These are phyloP conservation scores for Sarocladium oryzae DNA, from an alignment of 2,329 filamentous ascomycete genomes.

Conservation along the genomic window DNA sequence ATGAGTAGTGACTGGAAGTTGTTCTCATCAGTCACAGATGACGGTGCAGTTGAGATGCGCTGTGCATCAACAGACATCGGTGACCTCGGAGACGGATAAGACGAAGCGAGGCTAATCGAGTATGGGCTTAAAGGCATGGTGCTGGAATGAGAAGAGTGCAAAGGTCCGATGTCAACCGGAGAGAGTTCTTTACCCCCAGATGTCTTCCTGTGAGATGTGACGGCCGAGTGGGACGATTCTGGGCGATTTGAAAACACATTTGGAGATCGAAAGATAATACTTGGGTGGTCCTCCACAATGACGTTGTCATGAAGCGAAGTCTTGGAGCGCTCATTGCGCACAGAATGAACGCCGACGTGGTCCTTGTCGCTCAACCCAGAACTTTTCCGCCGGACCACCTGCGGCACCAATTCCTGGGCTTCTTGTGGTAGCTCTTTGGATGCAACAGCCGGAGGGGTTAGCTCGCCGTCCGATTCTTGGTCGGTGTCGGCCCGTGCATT, in stretches of 20 bases:
- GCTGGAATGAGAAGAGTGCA: constrained; percentile 37
- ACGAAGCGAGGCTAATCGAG: constrained; percentile 57
- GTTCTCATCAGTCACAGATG: constrained; percentile 65
- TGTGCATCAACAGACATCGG: constrained; percentile 65
- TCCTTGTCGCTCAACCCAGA: constrained; percentile 38
- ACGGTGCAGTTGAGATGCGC: constrained; percentile 67
- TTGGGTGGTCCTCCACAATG: constrained; percentile 40
- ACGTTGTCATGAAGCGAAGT: constrained; percentile 46
- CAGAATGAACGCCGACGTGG: constrained; percentile 17
- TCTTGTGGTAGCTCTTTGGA: constrained; percentile 18
- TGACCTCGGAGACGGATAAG: constrained; percentile 63
- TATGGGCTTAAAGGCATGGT: constrained; percentile 56
- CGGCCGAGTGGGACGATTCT: constrained; percentile 33
- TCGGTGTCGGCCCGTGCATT: constrained; percentile 37
- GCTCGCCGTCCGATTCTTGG: constrained; percentile 39
- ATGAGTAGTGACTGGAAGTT: constrained; percentile 64
- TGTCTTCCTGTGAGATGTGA: constrained; percentile 38
- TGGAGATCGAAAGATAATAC: constrained; percentile 32
- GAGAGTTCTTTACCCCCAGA: constrained; percentile 38
- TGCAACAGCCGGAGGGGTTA: constrained; percentile 24
- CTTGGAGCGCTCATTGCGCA: constrained; percentile 43
- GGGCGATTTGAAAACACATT: constrained; percentile 24
- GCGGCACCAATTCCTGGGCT: constrained; percentile 15
- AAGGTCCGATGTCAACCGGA: constrained; percentile 43
- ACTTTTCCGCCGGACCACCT: constrained; percentile 34